These are phyloP conservation scores for Fusarium sp. DNA, from an alignment of 2,329 filamentous ascomycete species.

Conservation along the genomic window DNA sequence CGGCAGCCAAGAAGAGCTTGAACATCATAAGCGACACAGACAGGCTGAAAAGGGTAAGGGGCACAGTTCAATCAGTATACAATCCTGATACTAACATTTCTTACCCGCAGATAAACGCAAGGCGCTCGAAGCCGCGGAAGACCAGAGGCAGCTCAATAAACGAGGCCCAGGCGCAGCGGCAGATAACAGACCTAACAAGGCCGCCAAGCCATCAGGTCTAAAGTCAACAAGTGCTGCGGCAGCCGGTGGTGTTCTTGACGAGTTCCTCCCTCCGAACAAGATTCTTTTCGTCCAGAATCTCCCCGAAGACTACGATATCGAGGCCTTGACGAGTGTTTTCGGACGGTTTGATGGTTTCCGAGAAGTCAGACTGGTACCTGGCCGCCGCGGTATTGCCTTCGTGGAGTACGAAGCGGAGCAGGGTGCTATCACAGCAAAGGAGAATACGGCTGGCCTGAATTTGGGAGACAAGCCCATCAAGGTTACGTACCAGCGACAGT, in stretches of 20 bases:
- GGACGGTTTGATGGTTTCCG: slow-evolving; percentile 93
- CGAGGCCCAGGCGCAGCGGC: slow-evolving; percentile 65
- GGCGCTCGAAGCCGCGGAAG: slow-evolving; percentile 84
- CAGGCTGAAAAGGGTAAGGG: slow-evolving; percentile 88
- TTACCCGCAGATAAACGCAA: slow-evolving; percentile 76
- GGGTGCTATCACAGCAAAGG: slow-evolving; percentile 93
- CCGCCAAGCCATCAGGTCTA: slow-evolving; percentile 72
- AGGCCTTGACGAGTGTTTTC: slow-evolving; percentile 85
- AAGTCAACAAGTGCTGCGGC: slow-evolving; percentile 80
- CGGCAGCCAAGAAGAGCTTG: slow-evolving; percentile 85
- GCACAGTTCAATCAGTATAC: no score
- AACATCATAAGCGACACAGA: slow-evolving; percentile 86
- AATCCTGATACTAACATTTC: background rate
- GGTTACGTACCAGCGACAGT: slow-evolving; percentile 97
- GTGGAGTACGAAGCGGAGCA: slow-evolving; percentile 95
- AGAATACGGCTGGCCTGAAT: slow-evolving; percentile 88
- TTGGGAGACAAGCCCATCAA: slow-evolving; percentile 86
- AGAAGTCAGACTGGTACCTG: slow-evolving; percentile 91
- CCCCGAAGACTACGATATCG: slow-evolving; percentile 87
- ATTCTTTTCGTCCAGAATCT: slow-evolving; percentile 95
- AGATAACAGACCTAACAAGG: slow-evolving; percentile 75
- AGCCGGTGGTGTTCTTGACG: slow-evolving; percentile 88
- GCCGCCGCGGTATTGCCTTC: slow-evolving; percentile 90
- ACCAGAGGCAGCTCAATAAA: slow-evolving; percentile 84
- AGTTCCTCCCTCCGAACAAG: slow-evolving; percentile 98